Conservation (phyloP, 305 asterid genomes). For the Nicotiana rustica region DNA sequence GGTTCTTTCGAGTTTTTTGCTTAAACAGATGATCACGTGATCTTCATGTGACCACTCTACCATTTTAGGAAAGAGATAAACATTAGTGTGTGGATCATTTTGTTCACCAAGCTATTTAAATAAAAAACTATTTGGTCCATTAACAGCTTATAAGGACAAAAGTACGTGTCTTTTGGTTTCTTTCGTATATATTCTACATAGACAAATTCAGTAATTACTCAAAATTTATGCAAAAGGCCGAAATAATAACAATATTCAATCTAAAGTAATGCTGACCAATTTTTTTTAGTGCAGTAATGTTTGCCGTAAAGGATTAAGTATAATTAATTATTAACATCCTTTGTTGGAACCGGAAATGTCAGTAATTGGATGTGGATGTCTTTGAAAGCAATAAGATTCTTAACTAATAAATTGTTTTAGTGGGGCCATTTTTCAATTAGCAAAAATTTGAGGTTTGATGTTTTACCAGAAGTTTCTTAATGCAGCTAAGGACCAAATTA, state of each 20-base stretch:
- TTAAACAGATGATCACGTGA: not conserved
- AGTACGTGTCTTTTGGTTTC: not conserved
- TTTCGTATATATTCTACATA: not conserved
- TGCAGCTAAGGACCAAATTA: slow-evolving; percentile 34
- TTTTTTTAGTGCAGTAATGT: not conserved
- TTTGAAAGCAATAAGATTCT: not conserved
- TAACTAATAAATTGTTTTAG: slow-evolving; percentile 10
- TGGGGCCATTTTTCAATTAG: slow-evolving; percentile 36
- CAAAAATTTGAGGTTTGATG: not conserved
- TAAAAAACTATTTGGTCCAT: slow-evolving; percentile 9
- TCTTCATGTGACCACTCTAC: not conserved
- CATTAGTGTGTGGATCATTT: not conserved
- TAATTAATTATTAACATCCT: not conserved
- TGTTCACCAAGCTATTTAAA: not conserved
- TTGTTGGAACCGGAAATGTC: slow-evolving; percentile 8
- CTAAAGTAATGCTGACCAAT: not conserved
- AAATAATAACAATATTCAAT: slow-evolving; percentile 20
- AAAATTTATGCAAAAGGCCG: not conserved
- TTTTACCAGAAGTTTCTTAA: slow-evolving; percentile 39
- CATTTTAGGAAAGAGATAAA: not conserved
- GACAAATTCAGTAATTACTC: not conserved
- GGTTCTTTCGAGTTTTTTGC: no score
- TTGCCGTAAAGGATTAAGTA: slow-evolving; percentile 3
- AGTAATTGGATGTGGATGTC: not conserved
- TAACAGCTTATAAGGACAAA: not conserved